Evolutionary conservation across 140 eudicot genomes (phyloP), one percentile per base, ranked within the genome.

Genomic region (Ambrosia hybrid): DNA sequence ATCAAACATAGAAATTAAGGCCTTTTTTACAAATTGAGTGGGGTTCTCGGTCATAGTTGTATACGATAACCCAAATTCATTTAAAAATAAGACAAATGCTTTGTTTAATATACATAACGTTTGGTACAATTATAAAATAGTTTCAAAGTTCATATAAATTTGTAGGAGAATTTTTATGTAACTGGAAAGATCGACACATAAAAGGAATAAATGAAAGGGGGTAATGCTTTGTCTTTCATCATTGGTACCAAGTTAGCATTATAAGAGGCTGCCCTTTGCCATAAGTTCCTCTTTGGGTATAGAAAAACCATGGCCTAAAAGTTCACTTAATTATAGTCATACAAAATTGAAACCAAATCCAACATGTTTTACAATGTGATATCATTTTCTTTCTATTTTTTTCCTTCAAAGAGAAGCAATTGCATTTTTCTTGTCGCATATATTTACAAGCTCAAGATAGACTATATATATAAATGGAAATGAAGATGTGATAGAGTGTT

Each of bases 191-290:
- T 21, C 30, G 30, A 21, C 61, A 38, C 36, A 37, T 10, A 33
- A 53, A 56, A 71, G 16, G 48, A 17, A 65, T 37, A 17, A 52
- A 12, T 38, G 65, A 65, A 21, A 37, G 30, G 71, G n/a, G 71
- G n/a, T n/a, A 63, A 73, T 36, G 65, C 65, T 73, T 73, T 73
- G 71, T 62, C 71, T 73, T 73, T 73, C 64, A 73, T 71, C 66
- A 71, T 51, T 64, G 56, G 72, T 37, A 74, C 34, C 65, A 38
- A 63, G 49, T 74, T 65, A 74, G 10, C 53, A 74, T 74, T 48
- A 74, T 65, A 65, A 21, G 79, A 65, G 58, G 57, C 21, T 55
- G 66, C 71, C 53, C 17, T 53, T 74, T 14, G 17, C 79, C 49
- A 65, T 74, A 39, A 74, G 72, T 53, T 65, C 13, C 57, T 74